Base-by-base conservation (phyloP, 805 yeast genomes). In the Suhomyces xylopsoci region DNA sequence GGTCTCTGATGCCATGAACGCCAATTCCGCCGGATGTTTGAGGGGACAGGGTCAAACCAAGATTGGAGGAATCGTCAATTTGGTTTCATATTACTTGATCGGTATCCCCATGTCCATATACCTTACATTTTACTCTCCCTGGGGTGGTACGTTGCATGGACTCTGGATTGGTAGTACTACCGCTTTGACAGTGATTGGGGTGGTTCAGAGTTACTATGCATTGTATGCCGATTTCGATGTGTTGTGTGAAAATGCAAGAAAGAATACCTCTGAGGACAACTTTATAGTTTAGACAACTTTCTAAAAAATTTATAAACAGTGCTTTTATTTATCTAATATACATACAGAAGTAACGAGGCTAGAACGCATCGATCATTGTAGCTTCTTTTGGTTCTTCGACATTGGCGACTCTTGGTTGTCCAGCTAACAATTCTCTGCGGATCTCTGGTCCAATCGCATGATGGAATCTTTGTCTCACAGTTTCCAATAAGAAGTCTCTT, bases 361-460 rank as follows among this genome's bases (percentile, higher is more conserved):
- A 66, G 54, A 73, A 73, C 12, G 76, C 77, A 59, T 73, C 74
- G 42, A 66, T 65, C 78, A 74, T 73, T 15, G 62, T 60, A 5
- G 73, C 72, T 49, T 72, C 76, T 48, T 68, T 67, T 2, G 55
- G 47, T 15, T 61, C 57, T 17, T 61, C 57, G n/a, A 57, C 54
- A 25, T 63, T 58, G 36, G 65, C 63, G 46, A 77, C 76, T 73
- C 94, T 83, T 50, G 89, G 82, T 46, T 77, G 79, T 52, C 98
- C 98, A 19, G 97, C 96, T 58, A 88, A 73, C 57, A 94, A 78
- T 68, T 94, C 99, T 63, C 97, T 83, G 73, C 98, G 83, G 50
- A 93, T 90, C 68, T 93, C 99, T 2, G 96, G 96, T 2, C 97
- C 92, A 54, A 94, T 88, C 25, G 85, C 88, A 55, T 78, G 87